These are phyloP conservation scores for Kodamaea laetipori DNA, from an alignment of 805 yeast species.

Conservation along the genomic window DNA sequence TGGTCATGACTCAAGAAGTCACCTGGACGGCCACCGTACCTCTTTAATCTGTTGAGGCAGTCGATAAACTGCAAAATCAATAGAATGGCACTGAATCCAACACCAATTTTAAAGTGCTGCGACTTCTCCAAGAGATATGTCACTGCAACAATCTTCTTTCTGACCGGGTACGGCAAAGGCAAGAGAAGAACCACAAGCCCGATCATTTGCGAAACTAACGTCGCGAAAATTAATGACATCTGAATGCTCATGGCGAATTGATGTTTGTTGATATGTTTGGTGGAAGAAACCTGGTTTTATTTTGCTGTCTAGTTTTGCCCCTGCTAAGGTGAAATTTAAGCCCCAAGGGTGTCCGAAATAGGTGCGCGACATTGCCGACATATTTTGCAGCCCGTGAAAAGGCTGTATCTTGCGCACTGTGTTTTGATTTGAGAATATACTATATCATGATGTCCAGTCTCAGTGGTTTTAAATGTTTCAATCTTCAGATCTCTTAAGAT, in stretches of 20 bases:
- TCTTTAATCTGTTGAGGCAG: constrained; percentile 48
- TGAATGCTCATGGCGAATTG: constrained; percentile 44
- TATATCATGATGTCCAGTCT: too few relatives aligned
- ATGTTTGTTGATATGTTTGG: neutral
- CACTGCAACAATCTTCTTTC: constrained; percentile 44
- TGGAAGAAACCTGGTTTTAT: neutral
- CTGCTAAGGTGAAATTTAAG: neutral
- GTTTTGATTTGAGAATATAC: too few relatives aligned
- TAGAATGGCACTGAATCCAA: constrained; percentile 42
- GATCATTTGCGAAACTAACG: constrained; percentile 55
- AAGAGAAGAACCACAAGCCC: constrained; percentile 49
- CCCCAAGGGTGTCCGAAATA: too few relatives aligned
- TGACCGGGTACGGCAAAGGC: constrained; percentile 54
- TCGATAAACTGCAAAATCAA: constrained; percentile 56
- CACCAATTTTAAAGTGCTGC: constrained; percentile 48
- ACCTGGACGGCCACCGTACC: constrained; percentile 18
- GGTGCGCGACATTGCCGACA: too few relatives aligned
- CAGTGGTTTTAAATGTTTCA: too few relatives aligned
- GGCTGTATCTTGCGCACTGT: too few relatives aligned
- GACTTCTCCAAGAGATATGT: constrained; percentile 36
- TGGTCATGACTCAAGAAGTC: constrained; percentile 46
- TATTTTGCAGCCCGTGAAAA: too few relatives aligned
- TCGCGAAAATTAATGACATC: constrained; percentile 48
- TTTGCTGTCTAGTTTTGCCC: constrained; percentile 4
- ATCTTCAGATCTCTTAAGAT: too few relatives aligned